Conservation (phyloP, 2,329 filamentous ascomycete species). For the Phoma sp. region DNA sequence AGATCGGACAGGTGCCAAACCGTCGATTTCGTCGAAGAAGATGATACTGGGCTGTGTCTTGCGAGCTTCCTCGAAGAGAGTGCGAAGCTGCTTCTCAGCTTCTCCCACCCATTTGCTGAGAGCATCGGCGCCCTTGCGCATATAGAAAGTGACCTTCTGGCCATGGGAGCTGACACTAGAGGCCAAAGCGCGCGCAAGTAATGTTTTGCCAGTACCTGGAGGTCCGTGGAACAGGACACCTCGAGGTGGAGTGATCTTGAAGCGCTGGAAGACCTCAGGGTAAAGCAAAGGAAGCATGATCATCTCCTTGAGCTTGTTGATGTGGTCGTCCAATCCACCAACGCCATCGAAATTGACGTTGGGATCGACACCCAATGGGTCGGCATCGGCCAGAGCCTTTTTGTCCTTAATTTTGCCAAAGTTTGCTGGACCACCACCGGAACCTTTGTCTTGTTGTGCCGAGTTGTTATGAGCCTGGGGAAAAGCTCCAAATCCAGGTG, state of each 20-base stretch:
- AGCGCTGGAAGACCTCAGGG: slow-evolving; percentile 88
- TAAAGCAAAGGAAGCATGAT: slow-evolving; percentile 92
- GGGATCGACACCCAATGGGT: slow-evolving; percentile 90
- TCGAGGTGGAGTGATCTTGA: slow-evolving; percentile 91
- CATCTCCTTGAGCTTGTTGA: slow-evolving; percentile 98
- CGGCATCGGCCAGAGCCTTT: slow-evolving; percentile 89
- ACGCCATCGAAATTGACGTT: slow-evolving; percentile 94
- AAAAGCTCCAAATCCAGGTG: slow-evolving; percentile 58
- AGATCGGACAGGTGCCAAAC: slow-evolving; percentile 90
- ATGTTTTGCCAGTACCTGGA: slow-evolving; percentile 95
- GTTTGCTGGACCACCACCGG: slow-evolving; percentile 74
- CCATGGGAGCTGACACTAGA: slow-evolving; percentile 89
- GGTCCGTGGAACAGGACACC: slow-evolving; percentile 97
- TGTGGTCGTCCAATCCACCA: slow-evolving; percentile 89
- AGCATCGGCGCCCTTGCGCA: slow-evolving; percentile 98
- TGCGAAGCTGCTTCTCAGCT: slow-evolving; percentile 89
- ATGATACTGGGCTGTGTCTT: slow-evolving; percentile 98
- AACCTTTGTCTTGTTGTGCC: slow-evolving; percentile 55
- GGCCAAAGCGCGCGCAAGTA: slow-evolving; percentile 91
- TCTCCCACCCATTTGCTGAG: slow-evolving; percentile 99
- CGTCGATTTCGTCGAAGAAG: slow-evolving; percentile 99
- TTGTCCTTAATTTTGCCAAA: slow-evolving; percentile 93
- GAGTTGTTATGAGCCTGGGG: slow-evolving; percentile 66
- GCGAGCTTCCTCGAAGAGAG: slow-evolving; percentile 93
- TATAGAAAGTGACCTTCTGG: slow-evolving; percentile 97